Evolutionary conservation across 2,329 filamentous ascomycete species (phyloP), one percentile per base, ranked within the genome.

Genomic region (Mycosphaerella arachidis): DNA sequence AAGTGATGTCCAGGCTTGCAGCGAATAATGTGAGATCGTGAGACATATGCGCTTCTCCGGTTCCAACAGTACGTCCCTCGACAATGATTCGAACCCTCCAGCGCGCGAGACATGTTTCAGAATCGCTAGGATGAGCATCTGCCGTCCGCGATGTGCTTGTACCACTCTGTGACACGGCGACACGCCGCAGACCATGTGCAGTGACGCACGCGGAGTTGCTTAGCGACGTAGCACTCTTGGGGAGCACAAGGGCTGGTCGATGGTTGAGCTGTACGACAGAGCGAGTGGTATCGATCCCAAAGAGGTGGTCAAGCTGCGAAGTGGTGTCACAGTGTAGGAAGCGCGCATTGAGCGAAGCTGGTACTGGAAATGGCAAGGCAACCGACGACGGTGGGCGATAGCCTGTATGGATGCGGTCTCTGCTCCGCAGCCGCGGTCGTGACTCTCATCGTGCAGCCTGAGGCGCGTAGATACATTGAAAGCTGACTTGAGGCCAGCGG

Each of bases 171-270:
- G 24, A 24, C 55, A 48, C 30, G 46, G 55, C 43, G 51, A 58
- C 18, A 58, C 56, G 48, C 37, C 33, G 48, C 40, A 43, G 45
- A 52, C 50, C 48, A 56, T 56, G 48, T 53, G 58, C 53, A 29
- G 24, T 45, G 53, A 56, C 48, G 53, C 46, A 56, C 55, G 48
- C 48, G 48, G 40, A 24, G 37, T 29, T 7, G 20, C 31, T 52
- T 20, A 56, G 54, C 48, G 18, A 40, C 9, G 57, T 59, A 10
- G 45, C 37, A 55, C 53, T 20, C 4, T 18, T 50, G 29, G 18
- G 50, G 48, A 54, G 37, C 31, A 61, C 59, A 61, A 57, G 43
- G 50, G 55, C 53, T 46, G 35, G 37, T 31, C 33, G 52, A 54
- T 10, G 52, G 18, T 54, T 29, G 51, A 33, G 30, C 30, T 37